Conservation (phyloP, 2,329 filamentous ascomycete species). For the Lomentospora prolificans region DNA sequence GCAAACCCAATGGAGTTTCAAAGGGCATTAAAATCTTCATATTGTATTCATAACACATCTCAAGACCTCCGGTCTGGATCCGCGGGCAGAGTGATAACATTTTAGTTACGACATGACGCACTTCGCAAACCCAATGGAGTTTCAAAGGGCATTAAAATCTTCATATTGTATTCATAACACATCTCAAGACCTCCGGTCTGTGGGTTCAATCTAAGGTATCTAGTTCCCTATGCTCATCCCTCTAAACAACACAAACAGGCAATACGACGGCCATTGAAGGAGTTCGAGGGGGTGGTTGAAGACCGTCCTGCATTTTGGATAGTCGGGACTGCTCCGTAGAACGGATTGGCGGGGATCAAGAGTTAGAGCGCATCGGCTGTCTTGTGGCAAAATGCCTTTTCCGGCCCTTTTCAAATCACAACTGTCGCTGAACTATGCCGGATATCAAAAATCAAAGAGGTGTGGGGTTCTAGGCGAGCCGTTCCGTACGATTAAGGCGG, state of each 20-base stretch:
- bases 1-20: too few relatives aligned
- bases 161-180: conserved; percentile 1
- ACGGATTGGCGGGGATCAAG: not conserved
- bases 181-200: not conserved
- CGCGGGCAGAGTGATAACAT: too few relatives aligned
- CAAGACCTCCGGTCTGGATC: not conserved
- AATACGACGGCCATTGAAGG: not conserved
- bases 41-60: conserved; percentile 2
- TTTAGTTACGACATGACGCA: too few relatives aligned
- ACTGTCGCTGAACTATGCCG: not conserved
- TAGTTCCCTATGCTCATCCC: not conserved
- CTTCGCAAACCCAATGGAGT: too few relatives aligned
- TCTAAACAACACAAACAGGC: not conserved
- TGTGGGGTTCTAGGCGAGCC: not conserved
- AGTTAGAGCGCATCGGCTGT: not conserved
- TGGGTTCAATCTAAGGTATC: conserved; percentile 1
- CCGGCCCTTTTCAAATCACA: not conserved
- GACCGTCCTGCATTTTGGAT: too few relatives aligned
- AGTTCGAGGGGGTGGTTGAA: too few relatives aligned
- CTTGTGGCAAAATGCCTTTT: too few relatives aligned
- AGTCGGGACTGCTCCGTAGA: too few relatives aligned
- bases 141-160: not conserved
- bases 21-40: not conserved
- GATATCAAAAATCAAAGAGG: not conserved
- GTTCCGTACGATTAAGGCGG: not conserved